Base-by-base conservation (phyloP, 192 early-diverging fungal genomes). In the Linnemannia hyalina region DNA sequence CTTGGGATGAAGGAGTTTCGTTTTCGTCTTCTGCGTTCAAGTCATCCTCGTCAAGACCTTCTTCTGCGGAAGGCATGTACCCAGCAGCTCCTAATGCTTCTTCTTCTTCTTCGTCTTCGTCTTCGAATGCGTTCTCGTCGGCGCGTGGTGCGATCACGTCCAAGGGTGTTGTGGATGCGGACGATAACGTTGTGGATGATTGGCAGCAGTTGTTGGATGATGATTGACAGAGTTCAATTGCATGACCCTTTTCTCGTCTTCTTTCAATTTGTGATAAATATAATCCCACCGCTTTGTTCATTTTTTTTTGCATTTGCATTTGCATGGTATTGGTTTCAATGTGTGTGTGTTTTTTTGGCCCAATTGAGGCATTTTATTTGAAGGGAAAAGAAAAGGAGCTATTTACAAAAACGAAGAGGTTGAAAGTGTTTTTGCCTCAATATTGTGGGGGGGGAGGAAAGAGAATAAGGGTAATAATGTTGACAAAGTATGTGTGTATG, bases 181-280 rank as follows among this genome's bases (percentile, higher is more conserved):
- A 80, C 16, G 84, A 86, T 32, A 80, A 86, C 5, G 84, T 86
- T 7, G 84, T 86, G 18, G 84, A 86, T 68, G 84, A 86, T 54
- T 86, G 84, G 84, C 84, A 86, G 26, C 79, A 86, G n/a, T 76
- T 86, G 6, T 22, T 86, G 38, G 83, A 85, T 38, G 83, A 86
- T 49, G 84, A 86, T 49, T 69, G 73, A 47, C 70, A 11, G 47
- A 54, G 0, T 46, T 68, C 4, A 42, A 11, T 52, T 20, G 18
- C 18, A 20, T 52, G 49, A 52, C 22, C 16, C 10, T 46, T 46
- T 35, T 18, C 49, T 16, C 15, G 49, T 0, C 20, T 16, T 65
- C 55, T 60, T n/a, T 60, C 55, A 4, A 15, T 29, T 65, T 32
- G 10, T 35, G 26, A 26, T 8, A 15, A 35, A 65, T 65, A 65